Base-by-base conservation (phyloP, 2,329 filamentous ascomycete genomes). In the Xylaria sp. region DNA sequence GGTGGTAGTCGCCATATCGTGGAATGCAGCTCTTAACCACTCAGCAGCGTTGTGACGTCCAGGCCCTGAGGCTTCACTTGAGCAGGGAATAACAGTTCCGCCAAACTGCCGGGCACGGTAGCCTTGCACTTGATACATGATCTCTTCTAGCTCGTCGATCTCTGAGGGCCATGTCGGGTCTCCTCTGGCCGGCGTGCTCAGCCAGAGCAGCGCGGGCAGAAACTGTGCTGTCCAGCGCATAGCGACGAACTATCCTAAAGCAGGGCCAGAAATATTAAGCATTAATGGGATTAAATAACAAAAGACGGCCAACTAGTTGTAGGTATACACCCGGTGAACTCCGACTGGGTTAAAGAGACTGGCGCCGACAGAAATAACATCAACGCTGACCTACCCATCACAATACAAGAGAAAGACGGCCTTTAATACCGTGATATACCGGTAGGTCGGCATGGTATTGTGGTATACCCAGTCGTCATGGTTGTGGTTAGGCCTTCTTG, bases 121-220 rank as follows among this genome's bases (percentile, higher is more conserved):
- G 2, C 84, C 85, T 35, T 79, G 76, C 55, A 84, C 82, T 68
- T 88, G 83, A 70, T 82, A 87, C 78, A 89, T 84, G 66, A 88
- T 83, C 72, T 88, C 86, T 73, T 89, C 87, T 61, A 89, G 76
- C 71, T 89, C 86, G 69, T 89, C 87, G 17, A 80, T 80, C 12
- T 79, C 70, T 2, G 84, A 82, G 2, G 87, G 87, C 87, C 87
- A 89, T 69, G 85, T 89, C 33, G 83, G 83, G 66, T 83, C 81
- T 23, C 84, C 81, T 49, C 67, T 64, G 51, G 71, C 71, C 61
- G 74, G 66, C 31, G 70, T 67, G 50, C 74, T 75, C 57, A 82
- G 72, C 63, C 74, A 77, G 47, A 80, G 68, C 59, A 80, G 67
- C 65, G 71, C 74, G 55, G 79, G 65, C 49, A 79, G 64, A 28